Evolutionary conservation across 2,329 filamentous ascomycete species (phyloP).

Genomic region (Penicillium sp.): DNA sequence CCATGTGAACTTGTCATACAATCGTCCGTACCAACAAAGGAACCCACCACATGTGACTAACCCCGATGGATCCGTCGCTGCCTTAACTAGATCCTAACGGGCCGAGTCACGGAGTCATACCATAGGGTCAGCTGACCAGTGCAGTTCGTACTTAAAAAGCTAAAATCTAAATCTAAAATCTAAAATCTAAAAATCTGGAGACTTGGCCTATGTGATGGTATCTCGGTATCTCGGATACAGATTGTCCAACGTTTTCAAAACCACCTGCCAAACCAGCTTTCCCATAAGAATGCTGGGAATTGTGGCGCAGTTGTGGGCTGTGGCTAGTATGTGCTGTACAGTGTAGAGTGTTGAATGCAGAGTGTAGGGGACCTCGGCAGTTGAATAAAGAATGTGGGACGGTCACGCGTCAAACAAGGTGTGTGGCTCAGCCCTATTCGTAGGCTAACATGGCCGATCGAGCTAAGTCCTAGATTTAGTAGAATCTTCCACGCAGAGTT

Average conservation of each 20-base stretch:
- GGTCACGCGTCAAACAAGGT: slow-evolving; percentile 8
- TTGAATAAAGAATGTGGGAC: not conserved
- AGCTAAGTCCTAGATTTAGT: slow-evolving; percentile 5
- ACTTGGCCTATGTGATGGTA: not conserved
- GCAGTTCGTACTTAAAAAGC: too few relatives aligned
- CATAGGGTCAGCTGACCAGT: slow-evolving; percentile 1
- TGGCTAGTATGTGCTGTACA: slow-evolving; percentile 3
- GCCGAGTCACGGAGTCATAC: not conserved
- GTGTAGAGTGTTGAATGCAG: not conserved
- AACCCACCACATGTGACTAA: too few relatives aligned
- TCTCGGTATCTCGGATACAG: not conserved
- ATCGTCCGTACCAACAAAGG: too few relatives aligned
- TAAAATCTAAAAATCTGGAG: not conserved
- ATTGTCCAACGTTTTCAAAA: not conserved
- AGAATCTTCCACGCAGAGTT: not conserved
- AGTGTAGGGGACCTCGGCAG: not conserved
- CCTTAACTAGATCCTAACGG: too few relatives aligned
- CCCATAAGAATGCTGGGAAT: slow-evolving; percentile 1
- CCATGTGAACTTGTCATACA: not conserved
- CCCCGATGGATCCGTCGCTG: too few relatives aligned
- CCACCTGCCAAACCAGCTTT: slow-evolving; percentile 1
- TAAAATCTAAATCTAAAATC: too few relatives aligned
- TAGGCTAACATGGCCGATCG: slow-evolving; percentile 10
- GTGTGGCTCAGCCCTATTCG: slow-evolving; percentile 23
- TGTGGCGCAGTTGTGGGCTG: slow-evolving; percentile 4